phyloP scores from a whole-genome alignment of 2,329 filamentous ascomycete genomes.

The Cladosporium velox region DNA sequence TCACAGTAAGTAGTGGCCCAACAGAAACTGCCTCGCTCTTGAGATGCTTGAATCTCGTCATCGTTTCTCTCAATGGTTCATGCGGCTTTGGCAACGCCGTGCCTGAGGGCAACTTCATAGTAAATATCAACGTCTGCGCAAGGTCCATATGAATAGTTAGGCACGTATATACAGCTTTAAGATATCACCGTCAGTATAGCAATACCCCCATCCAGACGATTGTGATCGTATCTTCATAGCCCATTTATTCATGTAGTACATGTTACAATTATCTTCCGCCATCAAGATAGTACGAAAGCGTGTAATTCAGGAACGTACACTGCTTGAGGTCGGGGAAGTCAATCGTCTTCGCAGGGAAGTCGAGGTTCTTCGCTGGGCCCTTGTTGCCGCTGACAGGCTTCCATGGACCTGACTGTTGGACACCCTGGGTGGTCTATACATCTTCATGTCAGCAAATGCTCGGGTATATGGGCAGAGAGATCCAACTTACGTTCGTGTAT shows the following conservation, averaged over 20 bases:
- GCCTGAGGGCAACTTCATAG: not conserved
- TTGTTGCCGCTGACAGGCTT: slow-evolving; percentile 42
- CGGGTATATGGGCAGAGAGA: not conserved
- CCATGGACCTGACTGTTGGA: slow-evolving; percentile 43
- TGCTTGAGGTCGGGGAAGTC: slow-evolving; percentile 54
- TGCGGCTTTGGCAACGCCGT: not conserved
- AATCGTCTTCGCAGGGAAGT: slow-evolving; percentile 48
- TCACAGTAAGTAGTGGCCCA: not conserved
- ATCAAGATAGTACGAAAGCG: slow-evolving; percentile 47
- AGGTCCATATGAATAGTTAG: not conserved
- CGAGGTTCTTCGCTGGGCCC: slow-evolving; percentile 47
- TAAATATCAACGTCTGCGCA: not conserved
- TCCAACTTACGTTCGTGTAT: slow-evolving; percentile 43
- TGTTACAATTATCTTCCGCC: slow-evolving; percentile 21
- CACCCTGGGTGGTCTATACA: slow-evolving; percentile 36
- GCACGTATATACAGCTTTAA: not conserved
- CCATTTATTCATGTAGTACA: not conserved
- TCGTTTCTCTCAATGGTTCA: not conserved
- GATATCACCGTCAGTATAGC: not conserved
- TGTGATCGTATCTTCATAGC: no score
- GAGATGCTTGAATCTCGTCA: not conserved
- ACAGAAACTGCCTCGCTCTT: not conserved
- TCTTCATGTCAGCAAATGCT: not conserved
- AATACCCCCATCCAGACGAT: not conserved
- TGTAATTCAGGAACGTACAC: slow-evolving; percentile 52